Evolutionary conservation across 257 asterid genomes (phyloP).

Genomic region (Nicotiana sylvestris): DNA sequence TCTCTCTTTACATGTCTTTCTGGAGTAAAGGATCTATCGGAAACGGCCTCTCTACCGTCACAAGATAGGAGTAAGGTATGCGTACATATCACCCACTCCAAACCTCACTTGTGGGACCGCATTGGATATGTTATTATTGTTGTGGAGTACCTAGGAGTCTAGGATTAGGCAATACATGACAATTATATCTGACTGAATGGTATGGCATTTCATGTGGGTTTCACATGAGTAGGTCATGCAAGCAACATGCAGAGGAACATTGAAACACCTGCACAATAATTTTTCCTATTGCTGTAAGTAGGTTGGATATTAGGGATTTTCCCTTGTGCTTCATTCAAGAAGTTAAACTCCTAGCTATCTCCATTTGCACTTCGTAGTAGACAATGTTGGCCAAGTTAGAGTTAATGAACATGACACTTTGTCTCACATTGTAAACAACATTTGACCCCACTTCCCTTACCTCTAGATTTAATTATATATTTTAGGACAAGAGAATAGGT

Average conservation of each 20-base stretch:
- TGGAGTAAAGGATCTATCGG: too few species aligned
- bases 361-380: background rate
- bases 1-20: too few species aligned
- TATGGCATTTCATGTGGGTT: background rate
- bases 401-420: background rate
- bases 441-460: background rate
- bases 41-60: too few species aligned
- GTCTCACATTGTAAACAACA: background rate
- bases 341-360: background rate
- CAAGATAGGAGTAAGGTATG: too few species aligned
- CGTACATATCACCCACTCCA: too few species aligned
- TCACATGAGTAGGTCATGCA: constrained; percentile 13
- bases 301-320: background rate
- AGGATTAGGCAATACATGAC: background rate
- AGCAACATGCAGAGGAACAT: background rate
- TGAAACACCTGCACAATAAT: background rate
- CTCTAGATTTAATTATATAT: background rate
- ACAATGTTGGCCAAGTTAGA: background rate
- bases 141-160: background rate
- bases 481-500: background rate
- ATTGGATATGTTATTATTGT: too few species aligned
- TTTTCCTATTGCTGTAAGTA: background rate
- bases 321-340: background rate
- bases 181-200: background rate
- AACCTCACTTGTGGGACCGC: too few species aligned